A percentile compares a stretch with the other conserved stretches of the same genome.
Evolutionary conservation across 2,329 filamentous ascomycete genomes (phyloP).

Genomic region (Penicillium sp.): DNA sequence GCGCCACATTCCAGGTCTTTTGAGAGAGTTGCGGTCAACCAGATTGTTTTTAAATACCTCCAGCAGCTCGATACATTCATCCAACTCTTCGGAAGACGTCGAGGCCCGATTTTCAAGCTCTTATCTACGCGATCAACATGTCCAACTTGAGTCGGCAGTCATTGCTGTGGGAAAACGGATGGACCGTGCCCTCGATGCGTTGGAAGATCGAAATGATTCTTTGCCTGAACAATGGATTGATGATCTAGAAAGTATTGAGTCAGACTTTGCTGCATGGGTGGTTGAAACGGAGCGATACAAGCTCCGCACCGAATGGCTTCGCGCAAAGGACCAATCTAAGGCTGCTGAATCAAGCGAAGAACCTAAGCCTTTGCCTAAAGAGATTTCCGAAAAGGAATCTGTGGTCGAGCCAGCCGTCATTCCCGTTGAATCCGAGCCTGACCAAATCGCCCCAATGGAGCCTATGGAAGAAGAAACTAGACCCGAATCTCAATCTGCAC

Average conservation of each 20-base stretch:
- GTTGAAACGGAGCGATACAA: constrained; percentile 72
- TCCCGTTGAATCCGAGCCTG: background rate
- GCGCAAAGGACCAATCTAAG: constrained; percentile 16
- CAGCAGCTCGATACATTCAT: constrained; percentile 28
- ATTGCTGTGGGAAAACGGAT: constrained; percentile 68
- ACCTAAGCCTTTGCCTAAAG: constrained; percentile 6
- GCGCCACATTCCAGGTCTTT: constrained; percentile 67
- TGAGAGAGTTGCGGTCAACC: constrained; percentile 59
- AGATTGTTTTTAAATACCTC: constrained; percentile 37
- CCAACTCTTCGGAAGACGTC: constrained; percentile 25
- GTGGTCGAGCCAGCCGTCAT: background rate
- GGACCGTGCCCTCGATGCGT: constrained; percentile 80
- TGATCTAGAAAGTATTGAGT: constrained; percentile 76
- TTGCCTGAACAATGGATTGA: constrained; percentile 87
- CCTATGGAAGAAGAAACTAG: constrained; percentile 24
- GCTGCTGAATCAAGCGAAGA: background rate
- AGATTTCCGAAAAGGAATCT: background rate
- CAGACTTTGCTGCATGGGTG: constrained; percentile 76
- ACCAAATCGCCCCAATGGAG: constrained; percentile 11
- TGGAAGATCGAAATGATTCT: constrained; percentile 81
- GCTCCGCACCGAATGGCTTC: constrained; percentile 61
- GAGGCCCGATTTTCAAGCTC: constrained; percentile 31
- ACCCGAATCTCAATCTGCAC: background rate
- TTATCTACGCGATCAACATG: constrained; percentile 45
- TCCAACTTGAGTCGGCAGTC: constrained; percentile 68